Percentiles rank a stretch among this genome's conserved stretches.
Conservation (phyloP, 1,284 basidiomycete species). For the Singerocomus inundabilis region DNA sequence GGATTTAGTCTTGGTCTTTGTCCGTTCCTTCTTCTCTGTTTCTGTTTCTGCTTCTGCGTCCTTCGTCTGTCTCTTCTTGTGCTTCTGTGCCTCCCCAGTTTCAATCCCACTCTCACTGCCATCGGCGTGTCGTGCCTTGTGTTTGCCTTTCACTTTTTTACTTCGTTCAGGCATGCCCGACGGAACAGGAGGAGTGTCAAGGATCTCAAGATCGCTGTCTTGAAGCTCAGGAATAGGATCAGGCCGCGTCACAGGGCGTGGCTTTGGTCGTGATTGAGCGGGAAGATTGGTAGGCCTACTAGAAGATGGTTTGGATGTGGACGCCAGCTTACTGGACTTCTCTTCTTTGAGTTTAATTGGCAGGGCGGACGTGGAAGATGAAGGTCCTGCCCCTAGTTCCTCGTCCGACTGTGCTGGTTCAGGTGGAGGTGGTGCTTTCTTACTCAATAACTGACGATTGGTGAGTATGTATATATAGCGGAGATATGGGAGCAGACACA, state of each 20-base stretch:
- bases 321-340: constrained; percentile 12
- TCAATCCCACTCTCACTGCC: constrained; percentile 10
- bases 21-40: constrained; percentile 16
- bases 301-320: constrained; percentile 20
- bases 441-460: constrained; percentile 18
- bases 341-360: constrained; percentile 11
- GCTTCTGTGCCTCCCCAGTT: constrained; percentile 9
- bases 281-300: constrained; percentile 14
- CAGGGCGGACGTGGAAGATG: constrained; percentile 9
- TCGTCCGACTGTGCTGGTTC: constrained; percentile 12
- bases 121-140: constrained; percentile 15
- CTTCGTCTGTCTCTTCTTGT: constrained; percentile 27
- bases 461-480: not conserved
- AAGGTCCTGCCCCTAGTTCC: not conserved
- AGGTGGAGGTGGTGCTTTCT: constrained; percentile 8
- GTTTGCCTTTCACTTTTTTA: constrained; percentile 31
- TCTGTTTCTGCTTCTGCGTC: constrained; percentile 31
- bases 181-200: constrained; percentile 11
- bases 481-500: not conserved
- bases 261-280: constrained; percentile 23
- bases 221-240: constrained; percentile 17
- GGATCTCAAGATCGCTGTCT: constrained; percentile 34
- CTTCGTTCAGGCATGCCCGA: constrained; percentile 11
- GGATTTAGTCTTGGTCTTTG: constrained; percentile 21
- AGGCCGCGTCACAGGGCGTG: constrained; percentile 15